A percentile compares a stretch with the other conserved stretches of the same genome.
Evolutionary conservation across 1,139 yeast species (phyloP).

Genomic region (Yamadazyma pseudoaaseri): DNA sequence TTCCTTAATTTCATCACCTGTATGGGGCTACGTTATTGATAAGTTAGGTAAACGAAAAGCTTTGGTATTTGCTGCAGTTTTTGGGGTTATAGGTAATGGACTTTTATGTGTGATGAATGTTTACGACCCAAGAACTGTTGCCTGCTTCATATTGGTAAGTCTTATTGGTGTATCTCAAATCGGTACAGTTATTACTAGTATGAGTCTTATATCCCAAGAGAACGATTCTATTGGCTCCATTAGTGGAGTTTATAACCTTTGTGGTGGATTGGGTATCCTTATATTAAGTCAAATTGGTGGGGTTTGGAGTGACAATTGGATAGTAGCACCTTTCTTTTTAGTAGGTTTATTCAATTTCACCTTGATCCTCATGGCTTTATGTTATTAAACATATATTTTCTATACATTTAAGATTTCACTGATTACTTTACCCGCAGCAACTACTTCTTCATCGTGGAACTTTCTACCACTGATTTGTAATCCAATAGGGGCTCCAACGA

Average conservation of each 20-base stretch:
- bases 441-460: constrained; percentile 38
- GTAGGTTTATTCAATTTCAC: constrained; percentile 43
- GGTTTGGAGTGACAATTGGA: constrained; percentile 53
- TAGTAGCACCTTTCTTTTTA: constrained; percentile 58
- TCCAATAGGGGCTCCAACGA: constrained; percentile 39
- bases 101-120: constrained; percentile 25
- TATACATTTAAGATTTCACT: constrained; percentile 19
- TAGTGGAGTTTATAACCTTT: constrained; percentile 64
- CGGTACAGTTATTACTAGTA: constrained; percentile 54
- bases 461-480: constrained; percentile 38
- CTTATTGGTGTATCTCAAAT: constrained; percentile 47
- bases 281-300: constrained; percentile 63
- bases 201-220: constrained; percentile 39
- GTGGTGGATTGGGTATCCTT: constrained; percentile 71
- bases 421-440: constrained; percentile 39
- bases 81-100: constrained; percentile 42
- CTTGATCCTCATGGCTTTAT: constrained; percentile 6
- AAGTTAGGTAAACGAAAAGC: constrained; percentile 33
- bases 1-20: constrained; percentile 58
- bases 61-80: constrained; percentile 28
- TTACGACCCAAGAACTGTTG: constrained; percentile 35
- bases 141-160: constrained; percentile 32
- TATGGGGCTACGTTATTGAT: constrained; percentile 61
- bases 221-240: constrained; percentile 54
- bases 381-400: constrained; percentile 1